phyloP scores from a whole-genome alignment of 257 asterid genomes.

The Orobanche coerulescens region DNA sequence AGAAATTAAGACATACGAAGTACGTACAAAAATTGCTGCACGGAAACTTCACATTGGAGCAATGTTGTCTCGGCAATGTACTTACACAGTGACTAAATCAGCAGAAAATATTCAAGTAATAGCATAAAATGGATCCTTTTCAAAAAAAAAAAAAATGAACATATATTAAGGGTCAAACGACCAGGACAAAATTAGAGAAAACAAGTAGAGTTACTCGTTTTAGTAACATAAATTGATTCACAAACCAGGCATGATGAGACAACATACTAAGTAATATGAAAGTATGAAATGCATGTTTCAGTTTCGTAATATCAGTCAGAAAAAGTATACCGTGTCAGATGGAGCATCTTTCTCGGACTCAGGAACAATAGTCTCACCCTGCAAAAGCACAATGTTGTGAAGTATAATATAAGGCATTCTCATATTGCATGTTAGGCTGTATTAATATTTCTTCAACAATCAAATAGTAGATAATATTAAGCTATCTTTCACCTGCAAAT shows the following conservation, averaged over 20 bases:
- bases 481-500: slow-evolving; percentile 60
- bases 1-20: slow-evolving; percentile 10
- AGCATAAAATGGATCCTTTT: slow-evolving; percentile 3
- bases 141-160: background rate
- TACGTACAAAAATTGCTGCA: slow-evolving; percentile 2
- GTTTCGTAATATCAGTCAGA: slow-evolving; percentile 5
- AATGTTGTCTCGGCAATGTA: slow-evolving; percentile 5
- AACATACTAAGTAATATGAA: background rate
- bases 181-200: background rate
- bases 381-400: slow-evolving; percentile 28
- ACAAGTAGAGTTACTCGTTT: background rate
- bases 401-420: slow-evolving; percentile 22
- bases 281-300: slow-evolving; percentile 4
- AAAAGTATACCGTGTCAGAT: slow-evolving; percentile 53
- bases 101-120: slow-evolving; percentile 1
- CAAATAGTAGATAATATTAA: background rate
- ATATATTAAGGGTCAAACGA: background rate
- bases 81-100: slow-evolving; percentile 1
- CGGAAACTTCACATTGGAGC: slow-evolving; percentile 3
- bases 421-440: slow-evolving; percentile 15
- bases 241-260: slow-evolving; percentile 9
- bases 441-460: slow-evolving; percentile 2
- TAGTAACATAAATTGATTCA: background rate
- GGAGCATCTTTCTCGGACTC: slow-evolving; percentile 66
- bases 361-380: slow-evolving; percentile 81